phyloP scores from a whole-genome alignment of 148 eudicot genomes.

The Cornus florida region DNA sequence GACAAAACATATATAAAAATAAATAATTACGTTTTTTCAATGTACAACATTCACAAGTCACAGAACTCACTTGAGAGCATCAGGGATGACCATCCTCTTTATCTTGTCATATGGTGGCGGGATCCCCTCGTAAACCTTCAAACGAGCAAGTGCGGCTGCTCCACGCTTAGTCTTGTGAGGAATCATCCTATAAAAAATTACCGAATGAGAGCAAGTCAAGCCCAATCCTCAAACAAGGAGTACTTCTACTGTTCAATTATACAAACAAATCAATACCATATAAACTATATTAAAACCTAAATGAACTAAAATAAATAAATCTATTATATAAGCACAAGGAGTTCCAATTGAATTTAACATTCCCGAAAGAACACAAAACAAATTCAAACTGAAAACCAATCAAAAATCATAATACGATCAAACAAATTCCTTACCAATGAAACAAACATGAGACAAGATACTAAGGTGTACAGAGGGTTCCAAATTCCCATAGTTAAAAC shows the following conservation, averaged over 20 bases:
- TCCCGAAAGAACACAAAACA: background rate
- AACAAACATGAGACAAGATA: background rate
- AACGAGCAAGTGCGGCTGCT: slow-evolving; percentile 73
- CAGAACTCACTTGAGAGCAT: slow-evolving; percentile 69
- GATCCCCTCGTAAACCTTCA: slow-evolving; percentile 85
- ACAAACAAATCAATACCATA: background rate
- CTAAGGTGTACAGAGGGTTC: background rate
- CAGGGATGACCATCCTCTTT: slow-evolving; percentile 85
- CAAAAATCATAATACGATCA: background rate
- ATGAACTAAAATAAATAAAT: background rate
- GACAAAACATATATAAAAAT: background rate
- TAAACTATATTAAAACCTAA: background rate
- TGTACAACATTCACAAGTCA: background rate
- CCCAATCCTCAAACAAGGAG: background rate
- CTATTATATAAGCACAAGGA: too few species aligned
- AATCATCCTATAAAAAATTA: slow-evolving; percentile 51
- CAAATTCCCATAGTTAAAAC: background rate
- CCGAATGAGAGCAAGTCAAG: background rate
- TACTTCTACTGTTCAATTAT: background rate
- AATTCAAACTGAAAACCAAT: background rate
- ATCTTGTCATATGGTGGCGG: slow-evolving; percentile 81
- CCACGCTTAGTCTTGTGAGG: slow-evolving; percentile 91
- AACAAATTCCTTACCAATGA: background rate
- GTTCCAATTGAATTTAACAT: too few species aligned
- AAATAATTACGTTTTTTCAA: too few species aligned